These are phyloP conservation scores for Chaetomium sp. DNA, from an alignment of 2,329 filamentous ascomycete genomes.

Conservation along the genomic window DNA sequence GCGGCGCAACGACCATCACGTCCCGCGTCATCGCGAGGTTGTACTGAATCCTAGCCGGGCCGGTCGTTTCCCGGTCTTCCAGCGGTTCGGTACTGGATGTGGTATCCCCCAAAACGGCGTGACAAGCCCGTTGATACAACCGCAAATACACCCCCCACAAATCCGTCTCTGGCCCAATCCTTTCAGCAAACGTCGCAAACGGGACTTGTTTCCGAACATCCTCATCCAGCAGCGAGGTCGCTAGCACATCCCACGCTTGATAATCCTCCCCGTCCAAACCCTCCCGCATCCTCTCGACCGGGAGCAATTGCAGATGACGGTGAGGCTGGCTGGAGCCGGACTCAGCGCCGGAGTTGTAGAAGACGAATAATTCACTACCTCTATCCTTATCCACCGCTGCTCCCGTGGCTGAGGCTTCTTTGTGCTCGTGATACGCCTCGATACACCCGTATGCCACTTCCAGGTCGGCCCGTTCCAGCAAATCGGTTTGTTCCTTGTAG, in stretches of 20 bases:
- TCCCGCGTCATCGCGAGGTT: conserved; percentile 54
- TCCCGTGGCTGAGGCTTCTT: neutral
- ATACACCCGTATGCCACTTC: conserved; percentile 57
- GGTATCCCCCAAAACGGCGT: conserved; percentile 31
- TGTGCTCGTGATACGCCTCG: conserved; percentile 41
- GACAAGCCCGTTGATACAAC: conserved; percentile 41
- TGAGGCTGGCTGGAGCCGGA: conserved; percentile 68
- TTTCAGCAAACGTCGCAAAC: conserved; percentile 40
- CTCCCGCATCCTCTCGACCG: conserved; percentile 55
- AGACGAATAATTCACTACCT: conserved; percentile 49
- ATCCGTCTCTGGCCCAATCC: conserved; percentile 24
- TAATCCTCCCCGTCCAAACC: conserved; percentile 33
- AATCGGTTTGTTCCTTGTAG: conserved; percentile 37
- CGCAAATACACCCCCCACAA: conserved; percentile 39
- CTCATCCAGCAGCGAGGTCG: conserved; percentile 30
- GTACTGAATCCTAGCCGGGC: conserved; percentile 52
- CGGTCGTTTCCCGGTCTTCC: conserved; percentile 31
- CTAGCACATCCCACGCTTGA: conserved; percentile 44
- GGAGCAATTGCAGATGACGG: conserved; percentile 65
- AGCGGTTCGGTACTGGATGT: too few species aligned
- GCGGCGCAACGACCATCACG: conserved; percentile 49
- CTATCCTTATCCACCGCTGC: neutral
- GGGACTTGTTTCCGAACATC: conserved; percentile 28
- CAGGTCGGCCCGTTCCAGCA: conserved; percentile 56
- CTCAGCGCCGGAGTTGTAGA: conserved; percentile 63